phyloP scores from a whole-genome alignment of 805 yeast species.

The Kodamaea fukazawae region DNA sequence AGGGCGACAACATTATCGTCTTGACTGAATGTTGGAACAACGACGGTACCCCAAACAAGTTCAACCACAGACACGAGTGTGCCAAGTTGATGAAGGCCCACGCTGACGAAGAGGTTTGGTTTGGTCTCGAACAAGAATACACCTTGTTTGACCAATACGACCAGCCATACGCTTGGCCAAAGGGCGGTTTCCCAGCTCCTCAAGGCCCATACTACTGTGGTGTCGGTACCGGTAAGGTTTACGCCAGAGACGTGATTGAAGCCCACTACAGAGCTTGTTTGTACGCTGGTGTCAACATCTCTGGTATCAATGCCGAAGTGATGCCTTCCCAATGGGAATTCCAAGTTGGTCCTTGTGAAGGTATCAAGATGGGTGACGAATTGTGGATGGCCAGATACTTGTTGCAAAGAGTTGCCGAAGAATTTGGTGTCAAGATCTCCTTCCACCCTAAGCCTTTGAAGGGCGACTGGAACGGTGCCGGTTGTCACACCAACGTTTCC shows the following conservation, averaged over 20 bases:
- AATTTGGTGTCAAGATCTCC: constrained; percentile 96
- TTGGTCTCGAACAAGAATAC: constrained; percentile 98
- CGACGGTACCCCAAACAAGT: constrained; percentile 98
- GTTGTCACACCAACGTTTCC: constrained; percentile 98
- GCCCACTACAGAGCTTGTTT: constrained; percentile 99
- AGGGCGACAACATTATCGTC: constrained; percentile 94
- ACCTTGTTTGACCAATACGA: constrained; percentile 91
- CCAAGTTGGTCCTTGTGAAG: constrained; percentile 98
- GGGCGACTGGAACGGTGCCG: constrained; percentile 99
- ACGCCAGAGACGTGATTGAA: constrained; percentile 96
- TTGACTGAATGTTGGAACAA: constrained; percentile 96
- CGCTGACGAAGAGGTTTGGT: constrained; percentile 83
- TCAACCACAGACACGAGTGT: constrained; percentile 97
- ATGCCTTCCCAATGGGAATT: constrained; percentile 99
- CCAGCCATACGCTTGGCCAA: constrained; percentile 96
- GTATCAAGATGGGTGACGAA: constrained; percentile 96
- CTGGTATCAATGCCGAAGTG: constrained; percentile 99
- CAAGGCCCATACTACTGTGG: constrained; percentile 99
- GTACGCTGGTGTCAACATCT: constrained; percentile 83
- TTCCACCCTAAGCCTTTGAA: constrained; percentile 98
- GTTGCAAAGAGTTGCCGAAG: constrained; percentile 94
- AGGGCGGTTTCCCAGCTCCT: constrained; percentile 99
- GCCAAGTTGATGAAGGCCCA: constrained; percentile 94
- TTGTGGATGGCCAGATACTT: constrained; percentile 95
- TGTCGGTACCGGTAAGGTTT: constrained; percentile 98